Evolutionary conservation across 345 rosid genomes (phyloP).

Genomic region (Gossypium arboreum): DNA sequence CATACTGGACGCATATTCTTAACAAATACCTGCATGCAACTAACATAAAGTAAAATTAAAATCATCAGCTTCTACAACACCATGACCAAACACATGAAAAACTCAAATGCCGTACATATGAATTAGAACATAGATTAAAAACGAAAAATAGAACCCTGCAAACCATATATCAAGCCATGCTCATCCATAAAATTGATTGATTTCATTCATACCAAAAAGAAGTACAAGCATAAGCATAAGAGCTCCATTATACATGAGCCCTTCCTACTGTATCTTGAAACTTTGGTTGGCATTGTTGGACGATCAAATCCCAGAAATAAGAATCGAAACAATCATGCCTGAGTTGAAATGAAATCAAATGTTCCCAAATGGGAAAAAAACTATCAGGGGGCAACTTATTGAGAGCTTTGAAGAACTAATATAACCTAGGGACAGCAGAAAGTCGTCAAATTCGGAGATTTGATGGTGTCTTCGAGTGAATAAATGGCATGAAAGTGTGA

Average conservation of each 20-base stretch:
- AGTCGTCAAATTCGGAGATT: conserved; percentile 16
- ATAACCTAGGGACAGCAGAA: background rate
- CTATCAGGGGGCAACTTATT: background rate
- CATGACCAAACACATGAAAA: too few relatives aligned
- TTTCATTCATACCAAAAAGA: background rate
- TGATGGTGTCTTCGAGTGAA: background rate
- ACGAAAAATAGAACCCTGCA: too few relatives aligned
- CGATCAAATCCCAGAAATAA: background rate
- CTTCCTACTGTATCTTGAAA: background rate
- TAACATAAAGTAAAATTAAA: too few relatives aligned
- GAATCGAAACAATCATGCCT: conserved; percentile 2
- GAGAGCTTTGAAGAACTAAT: conserved; percentile 1
- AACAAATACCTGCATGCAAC: too few relatives aligned
- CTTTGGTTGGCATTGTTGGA: background rate
- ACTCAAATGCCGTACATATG: too few relatives aligned
- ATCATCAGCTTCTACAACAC: too few relatives aligned
- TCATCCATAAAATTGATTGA: background rate
- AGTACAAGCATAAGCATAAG: background rate
- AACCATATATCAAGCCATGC: too few relatives aligned
- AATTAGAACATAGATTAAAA: too few relatives aligned
- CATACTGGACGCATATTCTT: too few relatives aligned
- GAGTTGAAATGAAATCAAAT: background rate
- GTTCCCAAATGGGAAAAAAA: background rate
- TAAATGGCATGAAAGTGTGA: conserved; percentile 13
- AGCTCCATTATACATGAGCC: conserved; percentile 10